Conservation (phyloP, 208 protist genomes). For the Crithidia fasciculata region DNA sequence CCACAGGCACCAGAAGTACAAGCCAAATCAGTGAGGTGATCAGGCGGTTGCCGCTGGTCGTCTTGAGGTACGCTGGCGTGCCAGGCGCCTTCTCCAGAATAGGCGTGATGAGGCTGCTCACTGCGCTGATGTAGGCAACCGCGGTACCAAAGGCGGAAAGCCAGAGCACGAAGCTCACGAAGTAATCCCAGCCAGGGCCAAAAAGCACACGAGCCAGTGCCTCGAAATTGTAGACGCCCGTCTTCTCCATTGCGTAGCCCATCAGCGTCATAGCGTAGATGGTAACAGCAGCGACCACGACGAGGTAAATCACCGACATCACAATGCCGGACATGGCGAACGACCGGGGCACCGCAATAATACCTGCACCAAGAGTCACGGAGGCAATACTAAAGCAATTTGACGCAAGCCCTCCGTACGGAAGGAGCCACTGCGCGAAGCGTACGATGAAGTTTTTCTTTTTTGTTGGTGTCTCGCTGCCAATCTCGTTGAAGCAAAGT, state of each 20-base stretch:
- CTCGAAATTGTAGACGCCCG: slow-evolving; percentile 59
- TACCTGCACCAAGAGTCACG: slow-evolving; percentile 65
- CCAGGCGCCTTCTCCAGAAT: slow-evolving; percentile 31
- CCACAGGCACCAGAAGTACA: slow-evolving; percentile 61
- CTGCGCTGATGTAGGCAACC: slow-evolving; percentile 56
- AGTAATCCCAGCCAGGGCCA: slow-evolving; percentile 51
- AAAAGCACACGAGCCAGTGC: slow-evolving; percentile 44
- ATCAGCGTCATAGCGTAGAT: slow-evolving; percentile 61
- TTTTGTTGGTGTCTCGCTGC: too few species aligned
- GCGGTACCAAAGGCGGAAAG: slow-evolving; percentile 58
- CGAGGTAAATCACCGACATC: slow-evolving; percentile 61
- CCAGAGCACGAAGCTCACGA: slow-evolving; percentile 53
- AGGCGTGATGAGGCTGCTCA: slow-evolving; percentile 47
- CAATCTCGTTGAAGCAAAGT: too few species aligned
- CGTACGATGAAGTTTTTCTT: too few species aligned
- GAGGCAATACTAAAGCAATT: slow-evolving; percentile 64
- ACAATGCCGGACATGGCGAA: slow-evolving; percentile 58
- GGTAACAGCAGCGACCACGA: slow-evolving; percentile 46
- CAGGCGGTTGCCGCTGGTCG: slow-evolving; percentile 29
- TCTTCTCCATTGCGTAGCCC: slow-evolving; percentile 32
- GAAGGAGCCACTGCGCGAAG: slow-evolving; percentile 42
- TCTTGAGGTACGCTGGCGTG: slow-evolving; percentile 36
- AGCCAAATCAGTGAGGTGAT: slow-evolving; percentile 48
- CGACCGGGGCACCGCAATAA: slow-evolving; percentile 62
- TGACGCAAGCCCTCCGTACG: slow-evolving; percentile 60